Evolutionary conservation across 2,329 filamentous ascomycete genomes (phyloP).

Genomic region (Sarocladium strictum): DNA sequence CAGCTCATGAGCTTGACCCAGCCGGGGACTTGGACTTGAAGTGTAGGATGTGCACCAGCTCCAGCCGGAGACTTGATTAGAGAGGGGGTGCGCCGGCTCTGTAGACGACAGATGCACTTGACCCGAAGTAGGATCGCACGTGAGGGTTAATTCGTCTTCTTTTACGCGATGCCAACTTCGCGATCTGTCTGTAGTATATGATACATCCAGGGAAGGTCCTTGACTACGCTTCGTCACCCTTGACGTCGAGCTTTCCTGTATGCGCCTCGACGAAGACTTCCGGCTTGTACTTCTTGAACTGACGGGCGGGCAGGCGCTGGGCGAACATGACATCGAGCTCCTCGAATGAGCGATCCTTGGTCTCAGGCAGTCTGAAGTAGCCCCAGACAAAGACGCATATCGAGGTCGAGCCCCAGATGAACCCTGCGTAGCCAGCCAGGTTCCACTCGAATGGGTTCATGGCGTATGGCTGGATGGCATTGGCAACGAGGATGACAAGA

Average conservation of each 20-base stretch:
- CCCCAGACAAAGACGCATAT: conserved; percentile 33
- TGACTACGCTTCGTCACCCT: neutral
- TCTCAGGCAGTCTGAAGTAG: conserved; percentile 57
- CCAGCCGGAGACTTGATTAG: too few species aligned
- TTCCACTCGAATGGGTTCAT: conserved; percentile 26
- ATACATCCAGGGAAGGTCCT: too few species aligned
- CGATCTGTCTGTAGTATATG: too few species aligned
- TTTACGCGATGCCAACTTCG: too few species aligned
- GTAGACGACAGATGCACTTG: too few species aligned
- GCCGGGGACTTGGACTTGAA: too few species aligned
- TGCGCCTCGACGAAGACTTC: conserved; percentile 5
- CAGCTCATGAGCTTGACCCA: too few species aligned
- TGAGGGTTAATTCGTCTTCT: too few species aligned
- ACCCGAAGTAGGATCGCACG: too few species aligned
- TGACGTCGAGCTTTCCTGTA: neutral
- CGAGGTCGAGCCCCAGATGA: conserved; percentile 22
- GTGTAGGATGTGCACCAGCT: too few species aligned
- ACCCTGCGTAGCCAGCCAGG: conserved; percentile 21
- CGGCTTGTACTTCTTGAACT: conserved; percentile 7
- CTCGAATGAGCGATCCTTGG: conserved; percentile 53
- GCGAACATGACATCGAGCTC: conserved; percentile 44
- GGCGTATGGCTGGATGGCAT: conserved; percentile 23
- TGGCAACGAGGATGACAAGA: conserved; percentile 17
- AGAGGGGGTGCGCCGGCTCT: too few species aligned
- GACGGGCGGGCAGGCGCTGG: conserved; percentile 12